Percentiles rank a stretch among this genome's conserved stretches.
phyloP scores from a whole-genome alignment of 345 rosid species.

The Melaleuca alternifolia region DNA sequence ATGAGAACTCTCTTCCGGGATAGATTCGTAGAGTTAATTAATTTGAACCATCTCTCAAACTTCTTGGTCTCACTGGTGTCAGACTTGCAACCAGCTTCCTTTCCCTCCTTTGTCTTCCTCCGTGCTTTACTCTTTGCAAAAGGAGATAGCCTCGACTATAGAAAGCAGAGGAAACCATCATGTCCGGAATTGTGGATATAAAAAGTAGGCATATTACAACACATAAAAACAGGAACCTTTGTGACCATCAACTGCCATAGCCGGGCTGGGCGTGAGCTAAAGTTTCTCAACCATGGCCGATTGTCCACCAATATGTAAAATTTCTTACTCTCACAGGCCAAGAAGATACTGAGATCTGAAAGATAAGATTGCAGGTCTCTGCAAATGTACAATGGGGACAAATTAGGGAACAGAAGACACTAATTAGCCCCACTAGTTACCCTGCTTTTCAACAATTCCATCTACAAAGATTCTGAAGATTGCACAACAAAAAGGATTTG shows the following conservation, averaged over 20 bases:
- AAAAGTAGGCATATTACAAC: neutral
- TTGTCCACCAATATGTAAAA: conserved; percentile 89
- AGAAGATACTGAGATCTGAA: conserved; percentile 74
- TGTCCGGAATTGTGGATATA: neutral
- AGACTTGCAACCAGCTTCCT: conserved; percentile 22
- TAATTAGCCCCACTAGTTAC: neutral
- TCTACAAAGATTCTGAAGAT: neutral
- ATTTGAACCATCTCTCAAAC: conserved; percentile 53
- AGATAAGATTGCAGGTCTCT: conserved; percentile 98
- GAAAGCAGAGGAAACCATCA: neutral
- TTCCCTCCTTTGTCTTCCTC: conserved; percentile 29
- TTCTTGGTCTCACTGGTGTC: conserved; percentile 19
- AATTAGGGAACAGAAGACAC: neutral
- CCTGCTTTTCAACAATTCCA: neutral
- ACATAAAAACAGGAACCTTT: conserved; percentile 43
- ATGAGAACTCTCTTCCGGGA: conserved; percentile 43
- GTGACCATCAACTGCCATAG: conserved; percentile 98
- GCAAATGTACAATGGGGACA: conserved; percentile 16
- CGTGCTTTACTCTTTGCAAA: conserved; percentile 76
- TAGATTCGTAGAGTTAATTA: conserved; percentile 49
- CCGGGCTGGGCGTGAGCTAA: conserved; percentile 58
- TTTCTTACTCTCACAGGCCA: conserved; percentile 71
- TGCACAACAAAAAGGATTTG: neutral
- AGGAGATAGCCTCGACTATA: conserved; percentile 94
- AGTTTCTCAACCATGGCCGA: conserved; percentile 70